phyloP scores from a whole-genome alignment of 1,284 basidiomycete species.

The Vanrija humicola region DNA sequence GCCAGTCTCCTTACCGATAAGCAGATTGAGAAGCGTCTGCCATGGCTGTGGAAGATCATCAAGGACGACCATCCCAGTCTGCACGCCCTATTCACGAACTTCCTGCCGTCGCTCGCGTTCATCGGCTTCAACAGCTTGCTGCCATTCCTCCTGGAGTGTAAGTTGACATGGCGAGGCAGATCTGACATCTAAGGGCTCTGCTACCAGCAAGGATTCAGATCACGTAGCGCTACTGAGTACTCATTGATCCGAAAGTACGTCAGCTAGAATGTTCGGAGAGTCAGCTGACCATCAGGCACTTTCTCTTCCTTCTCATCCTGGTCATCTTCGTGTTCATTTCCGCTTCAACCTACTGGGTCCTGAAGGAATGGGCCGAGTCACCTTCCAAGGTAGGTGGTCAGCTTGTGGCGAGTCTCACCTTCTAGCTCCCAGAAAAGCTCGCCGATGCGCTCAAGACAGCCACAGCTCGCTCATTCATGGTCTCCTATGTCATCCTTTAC shows the following conservation, averaged over 20 bases:
- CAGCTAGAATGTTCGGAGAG: background rate
- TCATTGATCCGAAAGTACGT: conserved; percentile 83
- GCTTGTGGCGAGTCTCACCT: conserved; percentile 22
- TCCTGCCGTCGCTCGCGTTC: conserved; percentile 83
- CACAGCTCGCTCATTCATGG: conserved; percentile 74
- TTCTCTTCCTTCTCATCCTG: conserved; percentile 87
- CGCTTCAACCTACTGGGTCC: conserved; percentile 83
- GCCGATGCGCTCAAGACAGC: conserved; percentile 71
- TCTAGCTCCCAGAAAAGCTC: conserved; percentile 80
- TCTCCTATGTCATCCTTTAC: conserved; percentile 93
- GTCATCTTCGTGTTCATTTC: conserved; percentile 95
- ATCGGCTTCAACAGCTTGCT: conserved; percentile 83
- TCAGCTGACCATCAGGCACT: conserved; percentile 62
- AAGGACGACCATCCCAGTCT: conserved; percentile 68
- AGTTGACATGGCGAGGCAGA: conserved; percentile 4
- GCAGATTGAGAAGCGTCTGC: conserved; percentile 83
- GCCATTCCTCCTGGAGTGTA: conserved; percentile 86
- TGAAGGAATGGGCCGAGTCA: conserved; percentile 79
- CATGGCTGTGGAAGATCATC: conserved; percentile 72
- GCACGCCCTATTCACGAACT: conserved; percentile 85
- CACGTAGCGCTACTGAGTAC: conserved; percentile 88
- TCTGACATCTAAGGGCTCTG: conserved; percentile 60
- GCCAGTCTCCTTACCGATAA: conserved; percentile 82
- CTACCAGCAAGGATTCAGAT: conserved; percentile 81
- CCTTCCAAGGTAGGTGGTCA: conserved; percentile 53